Base-by-base conservation (phyloP, 202 grass and related monocot genomes). In the Cymbopogon flexuosus region DNA sequence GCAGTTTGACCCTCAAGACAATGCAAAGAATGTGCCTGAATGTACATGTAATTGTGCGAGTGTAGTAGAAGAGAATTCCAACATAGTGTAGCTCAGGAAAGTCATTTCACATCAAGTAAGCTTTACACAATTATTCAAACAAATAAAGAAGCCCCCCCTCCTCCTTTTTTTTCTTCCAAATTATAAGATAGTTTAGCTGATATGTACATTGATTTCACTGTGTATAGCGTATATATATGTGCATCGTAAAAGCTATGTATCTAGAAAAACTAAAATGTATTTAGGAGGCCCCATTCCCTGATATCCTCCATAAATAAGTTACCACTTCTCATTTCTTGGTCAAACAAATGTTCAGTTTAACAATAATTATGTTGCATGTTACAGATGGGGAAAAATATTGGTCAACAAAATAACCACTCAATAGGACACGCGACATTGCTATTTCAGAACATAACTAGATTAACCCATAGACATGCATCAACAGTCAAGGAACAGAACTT, bases 401-500 rank as follows among this genome's bases (percentile, higher is more conserved):
- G 9, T 23, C 37, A 60, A 40, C 54, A 46, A 64, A 16, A 49
- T 56, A 36, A 72, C n/a, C 34, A 34, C 31, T 22, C 27, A 70
- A 59, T 36, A 72, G 45, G 29, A 59, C 10, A 0, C 46, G 35
- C 58, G 63, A 13, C 15, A 37, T 62, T 66, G 73, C 18, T 61
- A 56, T 7, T 19, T 15, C 12, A 68, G 8, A 37, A 21, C 43
- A 71, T 37, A 65, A 65, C 37, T 43, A 77, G 14, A 58, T 51
- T 10, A 42, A 40, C 16, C 35, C 6, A 8, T 8, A 59, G 14
- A 52, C 36, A 39, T 39, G 36, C 31, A 41, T 23, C 43, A 65
- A 64, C 37, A 77, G 27, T n/a, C 8, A 11, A 58, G 5, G 39
- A 45, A 47, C 52, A 34, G 6, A 68, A 81, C 84, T 59, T 86